Percentiles rank a stretch among this genome's conserved stretches.
Conservation (phyloP, 225 moss, liverwort and hornwort genomes). For the Sphagnum contortum region DNA sequence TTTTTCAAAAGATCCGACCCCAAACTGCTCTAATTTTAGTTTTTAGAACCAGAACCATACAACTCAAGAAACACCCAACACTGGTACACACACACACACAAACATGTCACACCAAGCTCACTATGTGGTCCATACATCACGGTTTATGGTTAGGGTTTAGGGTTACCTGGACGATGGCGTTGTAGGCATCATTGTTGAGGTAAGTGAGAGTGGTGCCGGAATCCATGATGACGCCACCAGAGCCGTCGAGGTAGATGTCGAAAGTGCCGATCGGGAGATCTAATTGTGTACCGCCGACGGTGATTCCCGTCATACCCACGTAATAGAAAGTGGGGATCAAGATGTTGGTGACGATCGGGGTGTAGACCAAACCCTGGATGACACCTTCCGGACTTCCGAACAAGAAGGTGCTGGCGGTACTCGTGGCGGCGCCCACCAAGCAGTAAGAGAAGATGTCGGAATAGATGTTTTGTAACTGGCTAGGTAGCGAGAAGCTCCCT, state of each 20-base stretch:
- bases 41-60: too few species aligned
- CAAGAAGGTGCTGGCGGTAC: too few species aligned
- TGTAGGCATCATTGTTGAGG: slow-evolving; percentile 30
- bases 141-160: too few species aligned
- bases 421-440: neutral
- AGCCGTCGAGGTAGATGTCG: slow-evolving; percentile 26
- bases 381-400: too few species aligned
- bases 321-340: slow-evolving; percentile 32
- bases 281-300: slow-evolving; percentile 19
- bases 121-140: too few species aligned
- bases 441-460: slow-evolving; percentile 37
- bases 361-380: too few species aligned
- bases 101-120: too few species aligned
- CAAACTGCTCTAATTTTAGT: too few species aligned
- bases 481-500: slow-evolving; percentile 24
- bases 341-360: too few species aligned
- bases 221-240: slow-evolving; percentile 45
- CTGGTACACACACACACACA: too few species aligned
- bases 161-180: neutral
- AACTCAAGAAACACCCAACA: too few species aligned
- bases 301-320: slow-evolving; percentile 30
- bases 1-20: too few species aligned
- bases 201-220: slow-evolving; percentile 56
- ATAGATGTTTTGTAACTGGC: slow-evolving; percentile 19
- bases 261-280: slow-evolving; percentile 19